A percentile compares a stretch with the other conserved stretches of the same genome.
Conservation (phyloP, 2,329 filamentous ascomycete genomes). For the Eutypa lata region DNA sequence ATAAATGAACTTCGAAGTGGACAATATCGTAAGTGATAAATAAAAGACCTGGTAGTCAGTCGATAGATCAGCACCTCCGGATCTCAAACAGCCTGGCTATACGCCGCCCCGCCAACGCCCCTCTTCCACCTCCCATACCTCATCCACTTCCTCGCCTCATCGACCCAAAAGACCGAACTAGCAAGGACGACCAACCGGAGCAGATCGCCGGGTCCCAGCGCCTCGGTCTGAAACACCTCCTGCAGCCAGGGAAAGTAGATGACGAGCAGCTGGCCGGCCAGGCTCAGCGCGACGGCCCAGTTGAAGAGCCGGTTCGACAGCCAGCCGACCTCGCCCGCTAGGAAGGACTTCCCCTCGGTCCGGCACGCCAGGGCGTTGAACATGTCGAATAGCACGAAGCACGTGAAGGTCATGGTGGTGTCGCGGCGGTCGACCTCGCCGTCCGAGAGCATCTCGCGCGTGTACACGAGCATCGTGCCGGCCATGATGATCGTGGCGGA, state of each 20-base stretch:
- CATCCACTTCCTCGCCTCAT: constrained; percentile 83
- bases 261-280: constrained; percentile 83
- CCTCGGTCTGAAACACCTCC: constrained; percentile 93
- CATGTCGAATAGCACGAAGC: constrained; percentile 99
- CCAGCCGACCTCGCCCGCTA: constrained; percentile 79
- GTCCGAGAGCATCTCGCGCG: constrained; percentile 83
- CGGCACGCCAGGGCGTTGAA: constrained; percentile 95
- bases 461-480: constrained; percentile 88
- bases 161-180: constrained; percentile 91
- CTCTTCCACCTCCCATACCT: constrained; percentile 50
- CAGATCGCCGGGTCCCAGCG: constrained; percentile 71
- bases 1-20: too few species aligned
- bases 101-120: constrained; percentile 51
- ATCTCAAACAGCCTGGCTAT: constrained; percentile 68
- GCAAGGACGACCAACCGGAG: constrained; percentile 70
- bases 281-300: constrained; percentile 82
- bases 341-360: constrained; percentile 83
- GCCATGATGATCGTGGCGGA: constrained; percentile 88
- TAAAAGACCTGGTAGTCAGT: too few species aligned
- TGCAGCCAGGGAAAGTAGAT: constrained; percentile 95
- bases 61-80: too few species aligned
- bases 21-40: too few species aligned
- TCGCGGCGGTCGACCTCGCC: constrained; percentile 84
- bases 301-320: constrained; percentile 94
- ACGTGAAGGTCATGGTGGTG: constrained; percentile 99